Conservation (phyloP, 2,329 filamentous ascomycete species). For the Myotisia sp. region DNA sequence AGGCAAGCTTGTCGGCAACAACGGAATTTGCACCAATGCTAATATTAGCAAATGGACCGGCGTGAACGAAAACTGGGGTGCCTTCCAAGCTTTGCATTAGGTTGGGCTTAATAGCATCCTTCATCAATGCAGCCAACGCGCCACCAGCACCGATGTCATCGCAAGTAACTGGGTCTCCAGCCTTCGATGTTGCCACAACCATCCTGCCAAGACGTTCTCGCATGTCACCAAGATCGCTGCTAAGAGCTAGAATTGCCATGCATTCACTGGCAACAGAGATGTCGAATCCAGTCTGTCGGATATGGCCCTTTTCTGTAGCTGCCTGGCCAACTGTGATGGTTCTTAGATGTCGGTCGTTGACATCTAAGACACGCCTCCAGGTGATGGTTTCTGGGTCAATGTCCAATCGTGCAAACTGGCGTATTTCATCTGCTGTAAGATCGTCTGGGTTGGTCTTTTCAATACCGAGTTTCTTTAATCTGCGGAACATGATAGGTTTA, state of each 20-base stretch:
- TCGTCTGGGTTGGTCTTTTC: slow-evolving; percentile 87
- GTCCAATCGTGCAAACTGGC: slow-evolving; percentile 78
- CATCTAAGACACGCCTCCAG: slow-evolving; percentile 89
- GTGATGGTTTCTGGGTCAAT: slow-evolving; percentile 96
- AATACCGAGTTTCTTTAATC: slow-evolving; percentile 90
- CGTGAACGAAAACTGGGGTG: slow-evolving; percentile 93
- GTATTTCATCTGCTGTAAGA: slow-evolving; percentile 77
- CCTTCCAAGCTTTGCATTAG: slow-evolving; percentile 97
- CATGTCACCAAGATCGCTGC: slow-evolving; percentile 76
- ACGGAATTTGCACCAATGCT: slow-evolving; percentile 94
- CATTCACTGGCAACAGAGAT: slow-evolving; percentile 96
- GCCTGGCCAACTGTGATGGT: slow-evolving; percentile 80
- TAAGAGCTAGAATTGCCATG: slow-evolving; percentile 94
- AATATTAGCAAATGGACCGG: slow-evolving; percentile 96
- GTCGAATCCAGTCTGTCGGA: slow-evolving; percentile 83
- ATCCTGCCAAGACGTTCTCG: slow-evolving; percentile 85
- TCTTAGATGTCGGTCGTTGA: slow-evolving; percentile 89
- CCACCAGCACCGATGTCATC: slow-evolving; percentile 90
- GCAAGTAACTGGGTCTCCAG: slow-evolving; percentile 83
- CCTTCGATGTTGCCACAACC: slow-evolving; percentile 78
- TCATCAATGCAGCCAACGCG: slow-evolving; percentile 87
- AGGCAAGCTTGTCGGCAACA: slow-evolving; percentile 81
- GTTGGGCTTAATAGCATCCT: slow-evolving; percentile 96
- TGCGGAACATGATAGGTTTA: slow-evolving; percentile 77
- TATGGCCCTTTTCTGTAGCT: slow-evolving; percentile 77